Percentiles rank a stretch among this genome's conserved stretches.
Evolutionary conservation across 1,284 basidiomycete genomes (phyloP).

Genomic region (Austroboletus novae-zelandiae): DNA sequence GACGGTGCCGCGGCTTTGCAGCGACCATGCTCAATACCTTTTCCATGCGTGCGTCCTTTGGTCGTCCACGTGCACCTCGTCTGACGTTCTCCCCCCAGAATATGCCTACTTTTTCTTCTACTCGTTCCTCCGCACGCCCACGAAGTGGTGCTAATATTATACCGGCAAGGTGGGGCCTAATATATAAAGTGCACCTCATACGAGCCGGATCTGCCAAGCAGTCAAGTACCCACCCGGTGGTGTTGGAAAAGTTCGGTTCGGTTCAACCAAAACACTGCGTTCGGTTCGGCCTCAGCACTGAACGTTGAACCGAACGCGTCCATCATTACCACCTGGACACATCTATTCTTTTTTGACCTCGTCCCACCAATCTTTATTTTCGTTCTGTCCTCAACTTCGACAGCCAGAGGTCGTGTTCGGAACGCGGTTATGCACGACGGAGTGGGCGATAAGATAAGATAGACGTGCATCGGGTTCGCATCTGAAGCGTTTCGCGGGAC

Average conservation of each 20-base stretch:
- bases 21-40: slow-evolving; percentile 99
- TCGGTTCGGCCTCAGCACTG: too few species aligned
- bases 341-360: slow-evolving; percentile 75
- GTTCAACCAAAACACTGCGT: too few species aligned
- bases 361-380: slow-evolving; percentile 90
- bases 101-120: slow-evolving; percentile 99
- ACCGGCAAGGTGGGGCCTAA: slow-evolving; percentile 4
- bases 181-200: slow-evolving; percentile 3
- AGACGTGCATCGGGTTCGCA: slow-evolving; percentile 73
- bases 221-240: too few species aligned
- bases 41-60: slow-evolving; percentile 76
- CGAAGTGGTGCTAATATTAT: slow-evolving; percentile 1
- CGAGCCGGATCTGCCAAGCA: too few species aligned
- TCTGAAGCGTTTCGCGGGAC: slow-evolving; percentile 75
- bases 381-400: slow-evolving; percentile 76
- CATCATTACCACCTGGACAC: too few species aligned
- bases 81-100: slow-evolving; percentile 51
- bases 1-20: slow-evolving; percentile 90
- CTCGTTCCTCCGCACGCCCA: slow-evolving; percentile 81
- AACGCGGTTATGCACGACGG: slow-evolving; percentile 65
- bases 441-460: slow-evolving; percentile 72
- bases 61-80: not conserved
- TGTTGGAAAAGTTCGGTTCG: too few species aligned
- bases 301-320: too few species aligned
- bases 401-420: slow-evolving; percentile 55